phyloP scores from a whole-genome alignment of 106 monocot genomes.

The Allium sativum region DNA sequence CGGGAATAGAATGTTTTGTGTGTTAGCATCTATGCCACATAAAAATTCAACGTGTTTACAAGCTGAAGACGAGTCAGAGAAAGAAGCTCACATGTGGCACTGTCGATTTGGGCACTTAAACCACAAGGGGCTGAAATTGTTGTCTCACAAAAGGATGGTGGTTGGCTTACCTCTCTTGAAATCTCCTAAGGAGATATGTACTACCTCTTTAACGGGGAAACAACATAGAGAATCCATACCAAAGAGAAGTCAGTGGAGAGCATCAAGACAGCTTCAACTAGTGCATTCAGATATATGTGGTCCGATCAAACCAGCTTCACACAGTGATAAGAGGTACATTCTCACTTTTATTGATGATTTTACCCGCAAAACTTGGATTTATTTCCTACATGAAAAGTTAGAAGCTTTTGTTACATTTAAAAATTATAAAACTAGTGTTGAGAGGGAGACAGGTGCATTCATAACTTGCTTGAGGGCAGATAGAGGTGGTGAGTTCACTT shows the following conservation, averaged over 20 bases:
- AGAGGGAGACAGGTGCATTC: not conserved
- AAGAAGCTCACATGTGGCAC: constrained; percentile 4
- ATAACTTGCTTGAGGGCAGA: not conserved
- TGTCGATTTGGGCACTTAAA: constrained; percentile 5
- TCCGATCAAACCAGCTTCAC: constrained; percentile 3
- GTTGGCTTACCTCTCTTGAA: constrained; percentile 1
- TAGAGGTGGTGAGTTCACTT: constrained; percentile 4
- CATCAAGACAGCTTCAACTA: not conserved
- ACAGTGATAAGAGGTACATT: constrained; percentile 4
- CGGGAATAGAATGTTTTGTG: constrained; percentile 5
- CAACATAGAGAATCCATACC: not conserved
- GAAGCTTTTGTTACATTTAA: constrained; percentile 4
- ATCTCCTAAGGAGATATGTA: not conserved
- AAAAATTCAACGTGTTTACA: constrained; percentile 2
- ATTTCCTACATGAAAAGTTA: constrained; percentile 9
- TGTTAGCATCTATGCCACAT: not conserved
- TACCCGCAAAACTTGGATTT: constrained; percentile 1
- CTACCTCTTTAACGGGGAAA: constrained; percentile 1
- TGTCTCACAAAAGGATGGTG: constrained; percentile 6
- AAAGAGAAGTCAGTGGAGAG: not conserved
- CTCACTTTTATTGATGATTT: constrained; percentile 2
- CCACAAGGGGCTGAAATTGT: not conserved
- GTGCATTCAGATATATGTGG: constrained; percentile 7
- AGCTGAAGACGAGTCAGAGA: not conserved
- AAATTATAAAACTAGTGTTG: constrained; percentile 5